Percentiles rank a stretch among this genome's conserved stretches.
Conservation (phyloP, 2,329 filamentous ascomycete species). For the Hypoxylon sp. region DNA sequence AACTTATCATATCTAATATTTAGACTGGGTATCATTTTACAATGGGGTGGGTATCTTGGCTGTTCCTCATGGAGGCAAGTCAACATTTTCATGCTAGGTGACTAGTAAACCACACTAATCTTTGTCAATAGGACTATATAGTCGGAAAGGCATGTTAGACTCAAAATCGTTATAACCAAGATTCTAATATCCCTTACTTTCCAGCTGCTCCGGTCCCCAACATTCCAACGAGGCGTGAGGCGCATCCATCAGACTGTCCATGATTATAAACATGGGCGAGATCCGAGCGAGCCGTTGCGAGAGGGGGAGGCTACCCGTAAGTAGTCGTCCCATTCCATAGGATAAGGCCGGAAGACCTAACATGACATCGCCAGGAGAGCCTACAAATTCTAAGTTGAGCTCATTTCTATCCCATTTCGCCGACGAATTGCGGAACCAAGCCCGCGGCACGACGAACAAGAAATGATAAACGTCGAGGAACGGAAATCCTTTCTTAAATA, state of each 20-base stretch:
- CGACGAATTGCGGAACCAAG: conserved; percentile 67
- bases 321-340: background rate
- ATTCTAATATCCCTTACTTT: conserved; percentile 21
- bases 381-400: conserved; percentile 25
- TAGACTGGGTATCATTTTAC: background rate
- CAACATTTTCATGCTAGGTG: background rate
- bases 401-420: conserved; percentile 65
- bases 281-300: conserved; percentile 66
- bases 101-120: conserved; percentile 7
- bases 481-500: background rate
- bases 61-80: conserved; percentile 42
- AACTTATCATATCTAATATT: background rate
- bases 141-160: conserved; percentile 28
- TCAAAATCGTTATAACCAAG: background rate
- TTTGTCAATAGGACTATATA: conserved; percentile 33
- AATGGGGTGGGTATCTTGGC: conserved; percentile 39
- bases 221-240: conserved; percentile 67
- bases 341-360: background rate
- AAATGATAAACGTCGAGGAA: conserved; percentile 37
- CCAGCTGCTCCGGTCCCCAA: conserved; percentile 66
- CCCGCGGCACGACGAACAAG: conserved; percentile 56
- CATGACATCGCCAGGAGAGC: conserved; percentile 55
- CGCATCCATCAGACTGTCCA: conserved; percentile 67
- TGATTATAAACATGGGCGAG: conserved; percentile 64
- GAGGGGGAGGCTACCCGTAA: conserved; percentile 68